Conservation (phyloP, 495 filamentous ascomycete genomes). For the Hapsidospora chrysogenum region DNA sequence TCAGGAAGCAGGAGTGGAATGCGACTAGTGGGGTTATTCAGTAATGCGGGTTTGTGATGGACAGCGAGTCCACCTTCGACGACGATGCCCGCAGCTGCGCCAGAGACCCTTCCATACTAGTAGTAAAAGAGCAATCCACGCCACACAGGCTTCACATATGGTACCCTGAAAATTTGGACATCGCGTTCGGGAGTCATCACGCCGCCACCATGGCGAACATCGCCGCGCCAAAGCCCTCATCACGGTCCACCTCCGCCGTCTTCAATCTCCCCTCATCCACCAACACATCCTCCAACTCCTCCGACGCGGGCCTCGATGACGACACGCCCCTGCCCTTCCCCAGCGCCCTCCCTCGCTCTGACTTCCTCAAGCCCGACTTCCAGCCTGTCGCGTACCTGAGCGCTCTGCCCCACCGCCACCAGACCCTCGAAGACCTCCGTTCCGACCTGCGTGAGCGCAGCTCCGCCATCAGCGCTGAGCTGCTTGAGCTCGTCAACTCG, state of each 20-base stretch:
- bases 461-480: slow-evolving; percentile 58
- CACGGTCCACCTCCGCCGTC: no score
- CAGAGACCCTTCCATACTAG: no score
- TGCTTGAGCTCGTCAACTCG: slow-evolving; percentile 83
- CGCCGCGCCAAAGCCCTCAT: slow-evolving; percentile 7
- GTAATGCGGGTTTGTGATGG: no score
- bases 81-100: no score
- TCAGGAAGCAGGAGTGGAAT: no score
- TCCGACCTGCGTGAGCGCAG: slow-evolving; percentile 64
- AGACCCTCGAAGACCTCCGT: slow-evolving; percentile 89
- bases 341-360: slow-evolving; percentile 54
- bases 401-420: slow-evolving; percentile 68
- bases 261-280: slow-evolving; percentile 11
- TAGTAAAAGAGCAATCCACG: no score
- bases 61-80: no score
- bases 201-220: slow-evolving; percentile 17
- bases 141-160: no score
- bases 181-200: not conserved
- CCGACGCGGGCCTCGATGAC: slow-evolving; percentile 30
- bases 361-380: slow-evolving; percentile 68
- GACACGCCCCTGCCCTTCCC: slow-evolving; percentile 67
- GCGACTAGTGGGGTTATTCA: slow-evolving; percentile 1
- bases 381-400: slow-evolving; percentile 70
- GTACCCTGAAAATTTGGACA: no score
- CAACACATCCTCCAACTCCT: slow-evolving; percentile 9